Percentiles rank a stretch among this genome's conserved stretches.
Conservation (phyloP, 306 rosid genomes). For the Prunus fruticosa region DNA sequence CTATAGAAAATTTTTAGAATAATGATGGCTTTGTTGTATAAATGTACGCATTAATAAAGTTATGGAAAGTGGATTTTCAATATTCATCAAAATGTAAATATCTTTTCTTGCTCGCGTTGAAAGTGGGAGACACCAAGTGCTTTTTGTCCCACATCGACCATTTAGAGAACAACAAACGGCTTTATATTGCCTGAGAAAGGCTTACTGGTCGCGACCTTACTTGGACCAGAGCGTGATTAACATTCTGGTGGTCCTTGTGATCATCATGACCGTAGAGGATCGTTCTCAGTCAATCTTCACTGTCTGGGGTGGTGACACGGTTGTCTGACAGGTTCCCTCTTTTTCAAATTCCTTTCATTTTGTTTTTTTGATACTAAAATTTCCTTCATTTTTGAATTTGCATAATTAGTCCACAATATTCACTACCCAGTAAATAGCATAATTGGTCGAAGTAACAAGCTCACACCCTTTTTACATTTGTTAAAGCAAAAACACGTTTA, state of each 20-base stretch:
- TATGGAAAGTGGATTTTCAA: not conserved
- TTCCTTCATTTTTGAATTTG: no score
- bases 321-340: not conserved
- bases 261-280: not conserved
- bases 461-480: no score
- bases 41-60: not conserved
- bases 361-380: no score
- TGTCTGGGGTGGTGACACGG: slow-evolving; percentile 5
- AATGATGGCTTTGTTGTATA: no score
- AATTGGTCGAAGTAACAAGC: no score
- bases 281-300: not conserved
- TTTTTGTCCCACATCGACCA: not conserved
- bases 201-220: not conserved
- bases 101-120: not conserved
- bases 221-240: slow-evolving; percentile 27
- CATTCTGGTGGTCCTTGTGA: not conserved
- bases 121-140: no score
- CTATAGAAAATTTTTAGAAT: no score
- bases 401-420: no score
- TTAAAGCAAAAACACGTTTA: no score
- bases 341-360: not conserved
- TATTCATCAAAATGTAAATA: not conserved
- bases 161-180: fast-evolving
- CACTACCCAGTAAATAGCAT: no score
- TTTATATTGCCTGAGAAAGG: fast-evolving